phyloP scores from a whole-genome alignment of 176 grass and related monocot species.

The Triticum monococcum region DNA sequence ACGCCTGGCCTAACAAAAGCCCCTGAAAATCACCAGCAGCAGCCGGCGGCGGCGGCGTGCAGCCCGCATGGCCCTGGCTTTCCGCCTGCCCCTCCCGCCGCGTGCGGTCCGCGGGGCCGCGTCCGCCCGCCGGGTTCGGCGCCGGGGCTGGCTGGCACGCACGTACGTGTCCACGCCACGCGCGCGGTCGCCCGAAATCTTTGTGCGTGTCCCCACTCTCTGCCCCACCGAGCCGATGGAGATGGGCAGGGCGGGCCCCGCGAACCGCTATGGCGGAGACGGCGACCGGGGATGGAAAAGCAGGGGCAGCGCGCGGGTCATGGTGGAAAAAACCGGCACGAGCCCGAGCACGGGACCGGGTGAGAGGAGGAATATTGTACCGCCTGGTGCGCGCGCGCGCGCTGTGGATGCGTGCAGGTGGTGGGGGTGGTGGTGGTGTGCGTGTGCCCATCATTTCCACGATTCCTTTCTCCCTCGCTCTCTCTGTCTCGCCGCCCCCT shows the following conservation, averaged over 20 bases:
- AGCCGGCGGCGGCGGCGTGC: neutral
- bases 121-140: neutral
- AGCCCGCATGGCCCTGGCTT: neutral
- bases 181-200: neutral
- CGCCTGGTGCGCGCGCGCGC: neutral
- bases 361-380: neutral
- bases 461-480: neutral
- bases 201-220: neutral
- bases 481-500: neutral
- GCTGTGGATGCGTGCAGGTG: neutral
- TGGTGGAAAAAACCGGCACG: neutral
- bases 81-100: neutral
- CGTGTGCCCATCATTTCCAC: constrained; percentile 30
- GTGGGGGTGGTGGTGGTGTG: neutral
- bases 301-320: neutral
- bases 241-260: constrained; percentile 15
- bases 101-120: constrained; percentile 1
- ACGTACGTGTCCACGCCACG: neutral
- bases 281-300: constrained; percentile 17
- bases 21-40: neutral
- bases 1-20: neutral
- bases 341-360: neutral
- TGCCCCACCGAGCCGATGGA: neutral
- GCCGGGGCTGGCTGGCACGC: neutral
- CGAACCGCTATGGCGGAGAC: constrained; percentile 15